Percentiles rank a stretch among this genome's conserved stretches.
These are phyloP conservation scores for Calonectria henricotiae DNA, from an alignment of 2,329 filamentous ascomycete genomes.

Conservation along the genomic window DNA sequence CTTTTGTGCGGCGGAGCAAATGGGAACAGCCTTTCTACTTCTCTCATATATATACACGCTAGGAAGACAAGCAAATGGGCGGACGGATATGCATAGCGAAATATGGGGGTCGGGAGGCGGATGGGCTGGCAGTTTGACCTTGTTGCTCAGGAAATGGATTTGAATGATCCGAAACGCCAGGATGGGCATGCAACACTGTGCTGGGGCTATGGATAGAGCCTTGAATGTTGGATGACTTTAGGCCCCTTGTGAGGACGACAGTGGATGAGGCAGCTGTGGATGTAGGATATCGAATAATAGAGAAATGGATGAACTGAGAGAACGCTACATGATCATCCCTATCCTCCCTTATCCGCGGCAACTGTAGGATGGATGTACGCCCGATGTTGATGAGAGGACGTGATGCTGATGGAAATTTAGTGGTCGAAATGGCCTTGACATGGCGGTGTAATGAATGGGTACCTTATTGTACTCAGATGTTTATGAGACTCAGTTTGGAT, in stretches of 20 bases:
- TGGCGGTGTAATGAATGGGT: too few relatives aligned
- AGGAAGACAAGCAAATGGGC: conserved; percentile 36
- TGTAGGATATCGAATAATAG: conserved; percentile 42
- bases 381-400: too few relatives aligned
- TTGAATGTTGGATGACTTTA: conserved; percentile 21
- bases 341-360: not conserved
- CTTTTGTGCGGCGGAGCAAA: conserved; percentile 42
- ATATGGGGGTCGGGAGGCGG: conserved; percentile 21
- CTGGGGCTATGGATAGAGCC: conserved; percentile 24
- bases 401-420: not conserved
- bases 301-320: conserved; percentile 25
- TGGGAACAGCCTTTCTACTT: conserved; percentile 39
- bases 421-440: too few relatives aligned
- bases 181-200: conserved; percentile 27
- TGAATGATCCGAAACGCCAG: conserved; percentile 22
- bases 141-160: conserved; percentile 34
- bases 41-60: conserved; percentile 44
- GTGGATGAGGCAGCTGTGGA: conserved; percentile 24
- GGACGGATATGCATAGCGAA: conserved; percentile 41
- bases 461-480: too few relatives aligned
- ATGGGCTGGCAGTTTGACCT: conserved; percentile 36
- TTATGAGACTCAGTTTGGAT: too few relatives aligned
- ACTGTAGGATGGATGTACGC: too few relatives aligned
- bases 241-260: conserved; percentile 15
- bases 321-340: not conserved